phyloP scores from a whole-genome alignment of 306 rosid genomes.

The Ziziphus jujuba region DNA sequence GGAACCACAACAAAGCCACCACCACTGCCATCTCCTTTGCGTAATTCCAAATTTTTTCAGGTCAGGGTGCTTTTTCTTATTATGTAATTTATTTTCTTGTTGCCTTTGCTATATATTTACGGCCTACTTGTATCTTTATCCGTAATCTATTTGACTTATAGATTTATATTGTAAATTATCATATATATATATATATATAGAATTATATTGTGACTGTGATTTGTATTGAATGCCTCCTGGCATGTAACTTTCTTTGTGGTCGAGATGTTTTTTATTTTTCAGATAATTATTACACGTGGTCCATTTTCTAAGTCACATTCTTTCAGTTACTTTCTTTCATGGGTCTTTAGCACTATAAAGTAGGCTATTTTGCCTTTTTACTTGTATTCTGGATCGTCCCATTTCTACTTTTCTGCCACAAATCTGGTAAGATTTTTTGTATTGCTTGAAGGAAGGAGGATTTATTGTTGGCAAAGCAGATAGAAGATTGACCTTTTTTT shows the following conservation, averaged over 20 bases:
- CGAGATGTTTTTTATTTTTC: not conserved
- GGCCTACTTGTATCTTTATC: not conserved
- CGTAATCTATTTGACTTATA: not conserved
- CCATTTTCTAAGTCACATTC: not conserved
- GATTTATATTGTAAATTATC: not conserved
- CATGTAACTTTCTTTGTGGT: slow-evolving; percentile 14
- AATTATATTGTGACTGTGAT: slow-evolving; percentile 8
- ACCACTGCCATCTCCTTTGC: slow-evolving; percentile 83
- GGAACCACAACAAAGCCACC: slow-evolving; percentile 63
- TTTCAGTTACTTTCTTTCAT: not conserved
- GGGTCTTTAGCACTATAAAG: not conserved
- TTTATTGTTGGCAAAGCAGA: not conserved
- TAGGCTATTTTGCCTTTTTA: not conserved
- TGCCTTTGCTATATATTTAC: not conserved
- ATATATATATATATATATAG: too few species aligned
- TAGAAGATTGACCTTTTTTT: not conserved
- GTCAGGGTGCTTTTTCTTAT: slow-evolving; percentile 26
- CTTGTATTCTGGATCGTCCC: slow-evolving; percentile 16
- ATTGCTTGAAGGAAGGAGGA: not conserved
- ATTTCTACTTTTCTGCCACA: not conserved
- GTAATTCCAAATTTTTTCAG: slow-evolving; percentile 85
- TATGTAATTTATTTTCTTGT: slow-evolving; percentile 2
- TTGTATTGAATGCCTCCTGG: slow-evolving; percentile 2
- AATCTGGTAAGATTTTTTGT: not conserved
- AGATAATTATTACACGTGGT: not conserved